Conservation (phyloP, 2,329 filamentous ascomycete genomes). For the Lasiodiplodia sp. region DNA sequence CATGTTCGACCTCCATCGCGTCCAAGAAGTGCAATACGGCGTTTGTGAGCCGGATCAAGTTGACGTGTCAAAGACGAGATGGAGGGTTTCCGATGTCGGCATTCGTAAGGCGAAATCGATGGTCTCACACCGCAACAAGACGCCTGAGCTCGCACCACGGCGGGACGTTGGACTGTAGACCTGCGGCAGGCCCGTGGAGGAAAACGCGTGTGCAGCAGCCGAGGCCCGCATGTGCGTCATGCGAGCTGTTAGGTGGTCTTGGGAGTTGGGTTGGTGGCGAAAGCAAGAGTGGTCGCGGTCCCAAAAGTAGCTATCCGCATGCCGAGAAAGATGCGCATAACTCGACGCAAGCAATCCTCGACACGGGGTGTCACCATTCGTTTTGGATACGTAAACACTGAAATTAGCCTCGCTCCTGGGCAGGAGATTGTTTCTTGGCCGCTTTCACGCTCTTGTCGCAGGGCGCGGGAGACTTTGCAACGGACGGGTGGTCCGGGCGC, state of each 20-base stretch:
- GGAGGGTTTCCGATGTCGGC: background rate
- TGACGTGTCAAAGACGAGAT: background rate
- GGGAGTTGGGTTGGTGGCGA: conserved; percentile 15
- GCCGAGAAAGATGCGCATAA: conserved; percentile 16
- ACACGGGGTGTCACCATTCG: background rate
- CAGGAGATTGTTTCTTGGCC: conserved; percentile 18
- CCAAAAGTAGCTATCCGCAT: conserved; percentile 7
- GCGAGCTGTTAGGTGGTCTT: background rate
- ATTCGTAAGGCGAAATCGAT: background rate
- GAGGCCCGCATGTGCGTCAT: conserved; percentile 1
- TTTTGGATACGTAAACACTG: conserved; percentile 11
- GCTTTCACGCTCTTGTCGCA: background rate
- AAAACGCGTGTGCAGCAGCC: background rate
- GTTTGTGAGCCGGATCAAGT: background rate
- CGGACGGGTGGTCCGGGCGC: conserved; percentile 6
- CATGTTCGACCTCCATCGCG: background rate
- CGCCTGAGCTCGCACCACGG: conserved; percentile 1
- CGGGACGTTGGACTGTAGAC: background rate
- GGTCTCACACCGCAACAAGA: background rate
- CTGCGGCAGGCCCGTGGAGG: background rate
- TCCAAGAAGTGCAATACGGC: background rate
- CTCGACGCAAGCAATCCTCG: conserved; percentile 18
- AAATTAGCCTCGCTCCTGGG: background rate
- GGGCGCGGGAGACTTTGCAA: background rate
- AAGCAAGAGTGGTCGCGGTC: background rate